Evolutionary conservation across 2,329 filamentous ascomycete species (phyloP), one percentile per base, ranked within the genome.

Genomic region (Aspergillus sp.): DNA sequence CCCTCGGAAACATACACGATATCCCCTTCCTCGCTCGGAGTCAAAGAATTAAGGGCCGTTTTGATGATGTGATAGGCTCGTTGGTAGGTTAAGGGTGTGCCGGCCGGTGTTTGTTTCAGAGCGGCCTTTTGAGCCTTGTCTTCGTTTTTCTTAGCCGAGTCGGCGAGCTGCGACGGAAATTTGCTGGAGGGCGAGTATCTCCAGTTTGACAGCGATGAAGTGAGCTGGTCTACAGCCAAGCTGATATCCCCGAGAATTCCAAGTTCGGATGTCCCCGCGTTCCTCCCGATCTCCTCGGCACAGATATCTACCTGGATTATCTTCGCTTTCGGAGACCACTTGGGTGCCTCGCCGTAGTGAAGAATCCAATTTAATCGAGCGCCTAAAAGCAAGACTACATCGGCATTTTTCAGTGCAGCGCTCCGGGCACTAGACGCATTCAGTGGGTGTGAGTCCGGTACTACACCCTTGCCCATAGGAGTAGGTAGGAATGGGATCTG

Each of bases 321-420:
- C 56, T 77, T 80, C 3, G 77, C 82, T 4, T 64, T 64, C 4
- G 77, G 62, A 27, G 75, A 80, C 80, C 82, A 85, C 66, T 83
- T 84, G 0, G 82, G 82, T 12, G 80, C 62, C 56, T 82, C 77
- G 7, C 83, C 83, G 60, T 80, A 85, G 59, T 84, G 82, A 4
- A 85, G 72, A 51, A 85, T 85, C 83, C 82, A 85, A 60, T 85
- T 85, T 42, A 85, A 68, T 37, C 81, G 76, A 2, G 82, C 83
- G 4, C 82, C 82, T 2, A 85, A 73, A 3, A 85, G 71, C 3
- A 85, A 67, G 15, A 84, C 80, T 1, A 85, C 79, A 64, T 85
- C 83, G 3, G 83, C 80, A 41, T 79, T 69, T 64, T 79, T 80
- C 41, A 85, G 70, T 3, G 82, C 82, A 15, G 79, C 74, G 44